Evolutionary conservation across 306 rosid species (phyloP).

Genomic region (Acacia melanoxylon): DNA sequence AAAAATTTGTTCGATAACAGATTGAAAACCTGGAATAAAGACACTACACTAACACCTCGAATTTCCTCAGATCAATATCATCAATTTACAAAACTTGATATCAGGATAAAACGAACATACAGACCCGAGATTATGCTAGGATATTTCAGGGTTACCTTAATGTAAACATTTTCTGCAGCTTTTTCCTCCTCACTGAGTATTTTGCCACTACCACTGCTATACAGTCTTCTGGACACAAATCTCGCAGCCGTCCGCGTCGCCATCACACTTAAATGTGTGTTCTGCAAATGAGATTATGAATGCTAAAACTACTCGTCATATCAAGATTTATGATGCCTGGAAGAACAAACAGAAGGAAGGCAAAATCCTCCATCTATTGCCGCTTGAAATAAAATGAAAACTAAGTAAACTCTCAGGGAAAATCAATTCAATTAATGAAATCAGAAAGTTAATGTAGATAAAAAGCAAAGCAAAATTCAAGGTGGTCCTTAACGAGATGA

Average conservation of each 20-base stretch:
- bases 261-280: constrained; percentile 45
- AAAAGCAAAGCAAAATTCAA: background rate
- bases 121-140: background rate
- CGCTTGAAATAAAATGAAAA: background rate
- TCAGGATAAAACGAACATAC: constrained; percentile 12
- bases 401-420: background rate
- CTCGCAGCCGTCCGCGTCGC: constrained; percentile 66
- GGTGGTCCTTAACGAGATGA: background rate
- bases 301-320: background rate
- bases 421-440: background rate
- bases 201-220: constrained; percentile 76
- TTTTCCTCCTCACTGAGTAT: constrained; percentile 83
- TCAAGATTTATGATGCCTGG: background rate
- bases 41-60: background rate
- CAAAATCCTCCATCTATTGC: background rate
- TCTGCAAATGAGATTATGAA: constrained; percentile 22
- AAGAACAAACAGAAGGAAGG: background rate
- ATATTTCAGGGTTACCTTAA: constrained; percentile 53
- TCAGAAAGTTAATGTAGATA: background rate
- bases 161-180: constrained; percentile 75
- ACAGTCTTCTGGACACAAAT: constrained; percentile 63
- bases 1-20: background rate
- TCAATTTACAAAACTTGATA: background rate
- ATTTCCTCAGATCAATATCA: background rate
- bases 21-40: background rate